A percentile compares a stretch with the other conserved stretches of the same genome.
These are phyloP conservation scores for Parastagonospora avenae DNA, from an alignment of 2,329 filamentous ascomycete genomes.

Conservation along the genomic window DNA sequence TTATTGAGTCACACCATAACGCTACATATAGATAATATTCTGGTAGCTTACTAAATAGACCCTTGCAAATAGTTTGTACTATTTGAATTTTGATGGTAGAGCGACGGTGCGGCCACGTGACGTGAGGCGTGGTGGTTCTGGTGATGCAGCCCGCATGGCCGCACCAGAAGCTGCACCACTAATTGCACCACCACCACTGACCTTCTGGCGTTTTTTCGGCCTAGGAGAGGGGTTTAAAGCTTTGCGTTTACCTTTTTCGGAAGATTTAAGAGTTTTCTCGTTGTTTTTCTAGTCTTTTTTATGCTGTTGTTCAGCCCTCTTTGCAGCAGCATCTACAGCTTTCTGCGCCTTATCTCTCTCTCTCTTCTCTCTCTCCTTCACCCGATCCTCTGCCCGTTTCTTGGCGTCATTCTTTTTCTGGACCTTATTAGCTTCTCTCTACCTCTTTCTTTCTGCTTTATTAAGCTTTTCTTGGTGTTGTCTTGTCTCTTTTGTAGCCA, in stretches of 20 bases:
- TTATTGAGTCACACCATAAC: neutral
- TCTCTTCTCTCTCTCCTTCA: no score
- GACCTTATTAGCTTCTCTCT: neutral
- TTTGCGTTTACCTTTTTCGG: conserved; percentile 3
- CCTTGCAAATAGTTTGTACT: neutral
- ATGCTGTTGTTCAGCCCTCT: no score
- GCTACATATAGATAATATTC: neutral
- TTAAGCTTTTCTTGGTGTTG: neutral
- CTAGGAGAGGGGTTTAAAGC: neutral
- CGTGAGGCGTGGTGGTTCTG: neutral
- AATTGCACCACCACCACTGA: neutral
- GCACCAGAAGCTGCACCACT: neutral
- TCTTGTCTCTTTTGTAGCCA: neutral
- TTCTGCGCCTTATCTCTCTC: conserved; percentile 1
- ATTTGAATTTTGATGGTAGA: neutral
- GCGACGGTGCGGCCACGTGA: neutral
- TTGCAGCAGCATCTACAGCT: neutral
- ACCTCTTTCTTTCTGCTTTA: neutral
- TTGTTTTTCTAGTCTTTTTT: neutral
- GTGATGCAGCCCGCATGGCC: no score
- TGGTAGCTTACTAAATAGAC: neutral
- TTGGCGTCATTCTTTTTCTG: neutral
- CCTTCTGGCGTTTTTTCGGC: neutral
- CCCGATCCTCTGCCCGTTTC: neutral
- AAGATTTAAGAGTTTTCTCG: neutral